Conservation (phyloP, 441 rosid species). For the Pelargonium cotyledonis region DNA sequence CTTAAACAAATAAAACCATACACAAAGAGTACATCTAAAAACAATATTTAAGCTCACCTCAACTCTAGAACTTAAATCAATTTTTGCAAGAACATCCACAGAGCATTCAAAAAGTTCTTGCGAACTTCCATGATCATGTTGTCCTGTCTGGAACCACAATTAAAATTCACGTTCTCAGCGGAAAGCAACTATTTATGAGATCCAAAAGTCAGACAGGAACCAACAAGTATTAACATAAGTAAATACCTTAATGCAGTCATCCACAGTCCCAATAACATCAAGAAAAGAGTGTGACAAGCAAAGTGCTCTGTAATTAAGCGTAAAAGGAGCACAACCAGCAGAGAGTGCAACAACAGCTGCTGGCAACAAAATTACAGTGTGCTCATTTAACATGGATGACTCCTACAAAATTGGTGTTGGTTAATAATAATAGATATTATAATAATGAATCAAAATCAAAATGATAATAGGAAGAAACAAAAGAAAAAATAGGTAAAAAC, state of each 20-base stretch:
- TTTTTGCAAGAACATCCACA: slow-evolving; percentile 66
- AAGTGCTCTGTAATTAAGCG: slow-evolving; percentile 33
- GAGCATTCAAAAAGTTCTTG: slow-evolving; percentile 68
- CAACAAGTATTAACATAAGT: slow-evolving; percentile 20
- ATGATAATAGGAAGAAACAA: slow-evolving; percentile 8
- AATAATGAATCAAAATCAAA: not conserved
- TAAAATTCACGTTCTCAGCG: slow-evolving; percentile 24
- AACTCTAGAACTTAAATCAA: slow-evolving; percentile 33
- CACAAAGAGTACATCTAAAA: slow-evolving; percentile 11
- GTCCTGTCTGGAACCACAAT: slow-evolving; percentile 44
- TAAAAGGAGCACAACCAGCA: slow-evolving; percentile 60
- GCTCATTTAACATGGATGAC: slow-evolving; percentile 44
- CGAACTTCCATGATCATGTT: slow-evolving; percentile 37
- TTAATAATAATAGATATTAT: slow-evolving; percentile 9
- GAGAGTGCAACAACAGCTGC: slow-evolving; percentile 78
- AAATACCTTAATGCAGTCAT: slow-evolving; percentile 46
- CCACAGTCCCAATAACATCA: slow-evolving; percentile 41
- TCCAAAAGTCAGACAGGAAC: slow-evolving; percentile 13
- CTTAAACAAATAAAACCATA: not conserved
- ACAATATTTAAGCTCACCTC: slow-evolving; percentile 45
- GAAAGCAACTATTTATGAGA: slow-evolving; percentile 21
- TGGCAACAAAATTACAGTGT: slow-evolving; percentile 57
- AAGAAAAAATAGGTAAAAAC: not conserved
- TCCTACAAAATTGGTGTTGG: slow-evolving; percentile 43
- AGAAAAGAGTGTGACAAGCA: slow-evolving; percentile 28